Evolutionary conservation across 129 eudicot species (phyloP).

Genomic region (Saposhnikovia divaricata): DNA sequence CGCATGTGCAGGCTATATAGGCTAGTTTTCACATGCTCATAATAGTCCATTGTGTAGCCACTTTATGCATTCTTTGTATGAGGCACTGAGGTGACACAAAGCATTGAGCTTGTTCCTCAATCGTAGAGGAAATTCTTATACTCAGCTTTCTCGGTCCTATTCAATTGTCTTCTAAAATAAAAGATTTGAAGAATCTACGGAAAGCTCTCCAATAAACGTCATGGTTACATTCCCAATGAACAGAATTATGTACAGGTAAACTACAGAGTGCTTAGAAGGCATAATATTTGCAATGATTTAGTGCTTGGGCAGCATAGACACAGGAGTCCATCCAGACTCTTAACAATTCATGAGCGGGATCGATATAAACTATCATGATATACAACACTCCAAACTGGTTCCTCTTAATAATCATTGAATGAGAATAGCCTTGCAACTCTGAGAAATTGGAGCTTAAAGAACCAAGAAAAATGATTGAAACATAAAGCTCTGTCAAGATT

Average conservation of each 20-base stretch:
- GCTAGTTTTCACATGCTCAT: background rate
- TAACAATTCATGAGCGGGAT: background rate
- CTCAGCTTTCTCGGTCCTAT: background rate
- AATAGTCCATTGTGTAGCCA: too few species aligned
- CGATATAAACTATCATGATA: background rate
- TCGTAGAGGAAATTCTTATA: background rate
- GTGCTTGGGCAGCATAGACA: background rate
- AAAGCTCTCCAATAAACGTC: background rate
- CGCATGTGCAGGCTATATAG: background rate
- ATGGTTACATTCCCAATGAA: background rate
- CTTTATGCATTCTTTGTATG: too few species aligned
- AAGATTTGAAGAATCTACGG: background rate
- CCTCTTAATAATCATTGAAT: background rate
- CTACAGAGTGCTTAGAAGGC: background rate
- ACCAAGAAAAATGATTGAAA: background rate
- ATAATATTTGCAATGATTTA: background rate
- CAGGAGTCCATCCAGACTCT: background rate
- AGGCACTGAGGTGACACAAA: too few species aligned
- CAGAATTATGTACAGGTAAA: background rate
- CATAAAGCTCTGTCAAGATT: background rate
- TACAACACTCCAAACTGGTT: background rate
- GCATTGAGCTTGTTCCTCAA: too few species aligned
- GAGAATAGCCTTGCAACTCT: background rate
- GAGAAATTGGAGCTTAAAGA: background rate
- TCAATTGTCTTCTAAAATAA: background rate